Conservation (phyloP, 2,329 filamentous ascomycete species). For the Fusarium bactridioides region DNA sequence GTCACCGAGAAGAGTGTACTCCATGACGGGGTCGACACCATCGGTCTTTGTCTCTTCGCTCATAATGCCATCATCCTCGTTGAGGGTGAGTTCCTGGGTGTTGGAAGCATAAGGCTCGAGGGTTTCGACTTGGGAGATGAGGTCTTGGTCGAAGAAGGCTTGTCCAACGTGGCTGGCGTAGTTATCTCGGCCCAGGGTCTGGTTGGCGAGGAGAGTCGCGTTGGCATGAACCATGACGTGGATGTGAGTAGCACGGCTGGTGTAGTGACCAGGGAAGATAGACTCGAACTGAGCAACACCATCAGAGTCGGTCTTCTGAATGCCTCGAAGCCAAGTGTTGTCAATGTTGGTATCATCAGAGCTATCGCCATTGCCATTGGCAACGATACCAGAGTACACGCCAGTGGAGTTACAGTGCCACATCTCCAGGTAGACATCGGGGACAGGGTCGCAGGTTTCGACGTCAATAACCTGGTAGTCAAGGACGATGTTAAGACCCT, state of each 20-base stretch:
- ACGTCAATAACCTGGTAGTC: slow-evolving; percentile 57
- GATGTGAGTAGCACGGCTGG: slow-evolving; percentile 56
- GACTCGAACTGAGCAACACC: slow-evolving; percentile 55
- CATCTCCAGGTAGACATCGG: slow-evolving; percentile 53
- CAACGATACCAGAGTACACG: slow-evolving; percentile 54
- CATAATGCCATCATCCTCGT: slow-evolving; percentile 59
- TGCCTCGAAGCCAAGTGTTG: slow-evolving; percentile 47
- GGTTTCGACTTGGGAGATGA: slow-evolving; percentile 60
- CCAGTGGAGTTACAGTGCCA: slow-evolving; percentile 59
- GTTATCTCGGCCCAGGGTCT: slow-evolving; percentile 46
- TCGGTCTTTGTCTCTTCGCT: slow-evolving; percentile 56
- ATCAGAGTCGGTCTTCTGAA: slow-evolving; percentile 51
- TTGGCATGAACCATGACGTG: slow-evolving; percentile 53
- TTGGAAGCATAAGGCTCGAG: slow-evolving; percentile 58
- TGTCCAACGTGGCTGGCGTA: slow-evolving; percentile 69
- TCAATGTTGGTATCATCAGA: slow-evolving; percentile 44
- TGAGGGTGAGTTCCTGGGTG: slow-evolving; percentile 56
- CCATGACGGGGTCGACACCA: slow-evolving; percentile 64
- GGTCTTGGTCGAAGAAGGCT: slow-evolving; percentile 68
- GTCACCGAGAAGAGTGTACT: slow-evolving; percentile 66
- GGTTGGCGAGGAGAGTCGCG: slow-evolving; percentile 45
- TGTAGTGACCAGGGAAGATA: slow-evolving; percentile 56
- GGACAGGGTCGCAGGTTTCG: slow-evolving; percentile 53
- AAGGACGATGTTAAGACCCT: slow-evolving; percentile 51
- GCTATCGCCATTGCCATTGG: slow-evolving; percentile 55